Base-by-base conservation (phyloP, 2,329 filamentous ascomycete genomes). In the Emericellopsis atlantica region DNA sequence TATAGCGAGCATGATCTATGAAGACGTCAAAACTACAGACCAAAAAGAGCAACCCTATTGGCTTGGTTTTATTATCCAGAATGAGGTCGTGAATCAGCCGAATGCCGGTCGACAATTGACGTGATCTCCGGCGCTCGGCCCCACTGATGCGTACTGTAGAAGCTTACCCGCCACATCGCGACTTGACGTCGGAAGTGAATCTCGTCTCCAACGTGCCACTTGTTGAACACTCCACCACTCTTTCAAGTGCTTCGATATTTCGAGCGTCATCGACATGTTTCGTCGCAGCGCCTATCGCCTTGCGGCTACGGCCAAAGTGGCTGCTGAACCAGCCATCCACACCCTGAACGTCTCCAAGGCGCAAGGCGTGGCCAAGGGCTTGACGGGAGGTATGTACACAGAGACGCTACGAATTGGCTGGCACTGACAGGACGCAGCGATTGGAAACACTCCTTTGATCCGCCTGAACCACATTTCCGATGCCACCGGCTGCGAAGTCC, bases 401-500 rank as follows among this genome's bases (percentile, higher is more conserved):
- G 37, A 39, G 16, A n/a, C 21, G 10, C 9, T 22, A 16, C 21
- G n/a, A 22, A 21, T 37, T n/a, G 26, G 12, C 18, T 23, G 14
- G 14, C 4, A 23, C 33, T 41, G 29, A 41, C 34, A 15, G 11
- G 32, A 31, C 4, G n/a, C 35, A 95, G 92, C 92, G 42, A 96
- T 98, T 65, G 92, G 92, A 48, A 96, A 96, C 64, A 98, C 92
- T 0, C 90, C 92, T 1, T 76, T 98, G 41, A 94, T 98, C 60
- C 81, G 84, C 38, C 72, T 98, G 39, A 90, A 94, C 63, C 77
- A 72, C 46, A 79, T 96, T 50, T 96, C 90, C 33, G 79, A 86
- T 45, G 75, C 93, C 56, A 96, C 92, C 1, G 88, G 89, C 49
- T 96, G 92, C 72, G 84, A 94, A 52, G 71, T 98, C 44, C 79